Percentiles rank a stretch among this genome's conserved stretches.
phyloP scores from a whole-genome alignment of 345 rosid species.

The Camelina sativa region DNA sequence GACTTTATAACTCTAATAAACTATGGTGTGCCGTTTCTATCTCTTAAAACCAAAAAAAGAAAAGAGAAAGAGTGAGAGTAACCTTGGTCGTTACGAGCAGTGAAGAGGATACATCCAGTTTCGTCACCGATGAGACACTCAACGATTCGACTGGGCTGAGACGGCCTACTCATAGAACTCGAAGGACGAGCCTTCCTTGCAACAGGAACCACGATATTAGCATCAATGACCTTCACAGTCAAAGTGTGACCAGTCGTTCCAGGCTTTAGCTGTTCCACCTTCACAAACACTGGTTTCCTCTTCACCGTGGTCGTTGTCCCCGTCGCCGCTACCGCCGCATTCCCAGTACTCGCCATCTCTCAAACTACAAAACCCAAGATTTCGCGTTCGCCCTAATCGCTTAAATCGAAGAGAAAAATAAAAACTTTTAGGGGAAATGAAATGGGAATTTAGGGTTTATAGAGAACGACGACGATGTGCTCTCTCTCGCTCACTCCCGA shows the following conservation, averaged over 20 bases:
- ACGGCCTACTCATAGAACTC: conserved; percentile 53
- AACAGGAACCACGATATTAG: conserved; percentile 51
- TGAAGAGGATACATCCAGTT: conserved; percentile 75
- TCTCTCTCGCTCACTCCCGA: conserved; percentile 16
- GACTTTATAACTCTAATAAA: neutral
- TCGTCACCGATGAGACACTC: conserved; percentile 87
- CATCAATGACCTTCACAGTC: conserved; percentile 61
- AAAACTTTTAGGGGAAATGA: neutral
- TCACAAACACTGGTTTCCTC: conserved; percentile 70
- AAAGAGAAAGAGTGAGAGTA: neutral
- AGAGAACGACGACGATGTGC: conserved; percentile 28
- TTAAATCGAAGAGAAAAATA: conserved; percentile 8
- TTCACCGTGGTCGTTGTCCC: conserved; percentile 42
- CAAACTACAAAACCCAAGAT: neutral
- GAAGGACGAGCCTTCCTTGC: conserved; percentile 58
- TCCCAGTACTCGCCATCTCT: conserved; percentile 42
- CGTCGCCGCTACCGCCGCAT: conserved; percentile 39
- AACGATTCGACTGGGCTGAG: conserved; percentile 64
- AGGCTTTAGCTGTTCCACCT: conserved; percentile 69
- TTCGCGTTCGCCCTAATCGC: conserved; percentile 30
- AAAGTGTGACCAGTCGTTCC: conserved; percentile 76
- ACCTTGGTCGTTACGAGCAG: conserved; percentile 96
- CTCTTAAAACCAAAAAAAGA: too few relatives aligned
- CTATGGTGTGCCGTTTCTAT: neutral
- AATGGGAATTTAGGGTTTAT: conserved; percentile 38